Evolutionary conservation across 345 rosid species (phyloP).

Genomic region (Lumnitzera littorea): DNA sequence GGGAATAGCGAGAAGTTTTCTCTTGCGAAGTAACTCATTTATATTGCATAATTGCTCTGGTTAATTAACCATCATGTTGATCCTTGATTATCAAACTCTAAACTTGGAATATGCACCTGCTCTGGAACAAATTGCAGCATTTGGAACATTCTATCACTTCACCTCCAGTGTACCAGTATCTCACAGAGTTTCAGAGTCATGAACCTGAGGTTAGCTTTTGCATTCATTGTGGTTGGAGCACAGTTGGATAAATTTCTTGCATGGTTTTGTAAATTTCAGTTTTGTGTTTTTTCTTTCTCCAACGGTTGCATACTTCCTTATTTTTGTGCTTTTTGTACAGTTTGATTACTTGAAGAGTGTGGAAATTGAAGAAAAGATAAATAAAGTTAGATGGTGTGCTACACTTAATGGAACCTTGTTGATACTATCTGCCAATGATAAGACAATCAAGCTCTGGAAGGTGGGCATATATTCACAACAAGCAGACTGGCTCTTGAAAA

Average conservation of each 20-base stretch:
- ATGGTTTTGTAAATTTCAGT: neutral
- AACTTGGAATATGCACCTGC: slow-evolving; percentile 15
- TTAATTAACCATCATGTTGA: slow-evolving; percentile 13
- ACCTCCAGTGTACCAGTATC: slow-evolving; percentile 43
- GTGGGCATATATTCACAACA: slow-evolving; percentile 14
- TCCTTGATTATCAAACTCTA: slow-evolving; percentile 15
- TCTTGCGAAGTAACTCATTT: neutral
- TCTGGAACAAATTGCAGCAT: slow-evolving; percentile 41
- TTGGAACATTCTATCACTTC: slow-evolving; percentile 23
- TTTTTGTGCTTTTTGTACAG: slow-evolving; percentile 17
- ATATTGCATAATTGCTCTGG: neutral
- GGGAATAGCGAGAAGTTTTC: neutral
- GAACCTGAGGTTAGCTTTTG: slow-evolving; percentile 50
- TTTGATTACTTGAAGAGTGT: slow-evolving; percentile 65
- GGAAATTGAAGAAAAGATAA: slow-evolving; percentile 72
- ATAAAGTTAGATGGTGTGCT: slow-evolving; percentile 48
- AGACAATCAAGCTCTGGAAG: slow-evolving; percentile 73
- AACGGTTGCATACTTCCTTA: slow-evolving; percentile 2
- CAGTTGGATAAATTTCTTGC: neutral
- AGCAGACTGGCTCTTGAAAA: no score
- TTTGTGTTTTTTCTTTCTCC: neutral
- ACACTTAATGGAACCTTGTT: slow-evolving; percentile 34
- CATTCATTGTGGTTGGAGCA: neutral
- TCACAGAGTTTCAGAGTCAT: slow-evolving; percentile 66
- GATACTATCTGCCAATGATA: slow-evolving; percentile 60